phyloP scores from a whole-genome alignment of 768 basidiomycete genomes.

The Mycena rosella region DNA sequence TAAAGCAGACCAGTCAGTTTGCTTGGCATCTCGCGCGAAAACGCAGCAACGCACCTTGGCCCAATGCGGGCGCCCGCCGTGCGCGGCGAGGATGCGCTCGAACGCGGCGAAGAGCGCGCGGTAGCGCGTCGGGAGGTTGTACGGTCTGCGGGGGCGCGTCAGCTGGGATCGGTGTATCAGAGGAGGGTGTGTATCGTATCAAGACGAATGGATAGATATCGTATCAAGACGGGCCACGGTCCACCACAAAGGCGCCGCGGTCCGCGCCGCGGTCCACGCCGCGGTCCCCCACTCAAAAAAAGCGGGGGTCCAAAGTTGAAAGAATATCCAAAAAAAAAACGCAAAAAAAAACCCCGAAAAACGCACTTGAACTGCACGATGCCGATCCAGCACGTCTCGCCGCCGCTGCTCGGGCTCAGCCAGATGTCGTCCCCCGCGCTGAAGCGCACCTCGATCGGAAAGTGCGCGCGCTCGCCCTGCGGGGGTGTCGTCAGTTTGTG shows the following conservation, averaged over 20 bases:
- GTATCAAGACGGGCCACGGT: too few species aligned
- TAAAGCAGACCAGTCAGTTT: too few species aligned
- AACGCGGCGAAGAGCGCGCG: constrained; percentile 81
- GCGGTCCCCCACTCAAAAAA: too few species aligned
- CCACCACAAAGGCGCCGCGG: too few species aligned
- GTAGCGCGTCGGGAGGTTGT: constrained; percentile 87
- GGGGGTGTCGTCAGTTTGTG: constrained; percentile 48
- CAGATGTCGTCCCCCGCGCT: constrained; percentile 92
- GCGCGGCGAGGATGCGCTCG: constrained; percentile 74
- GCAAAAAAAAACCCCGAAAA: constrained; percentile 1
- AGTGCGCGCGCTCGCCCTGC: constrained; percentile 87
- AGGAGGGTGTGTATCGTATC: too few species aligned
- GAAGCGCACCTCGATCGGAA: constrained; percentile 93
- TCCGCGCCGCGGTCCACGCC: too few species aligned
- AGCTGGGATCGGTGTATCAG: too few species aligned
- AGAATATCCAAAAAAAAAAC: neutral
- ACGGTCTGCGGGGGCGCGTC: constrained; percentile 76
- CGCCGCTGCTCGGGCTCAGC: constrained; percentile 89
- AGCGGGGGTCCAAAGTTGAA: neutral
- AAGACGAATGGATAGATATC: too few species aligned
- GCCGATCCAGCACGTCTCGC: constrained; percentile 93
- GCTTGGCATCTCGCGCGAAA: too few species aligned
- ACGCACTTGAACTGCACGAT: constrained; percentile 96
- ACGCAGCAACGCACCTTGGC: constrained; percentile 72
- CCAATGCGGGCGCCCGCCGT: constrained; percentile 95